Conservation (phyloP, 306 rosid species). For the Argentina anserina region DNA sequence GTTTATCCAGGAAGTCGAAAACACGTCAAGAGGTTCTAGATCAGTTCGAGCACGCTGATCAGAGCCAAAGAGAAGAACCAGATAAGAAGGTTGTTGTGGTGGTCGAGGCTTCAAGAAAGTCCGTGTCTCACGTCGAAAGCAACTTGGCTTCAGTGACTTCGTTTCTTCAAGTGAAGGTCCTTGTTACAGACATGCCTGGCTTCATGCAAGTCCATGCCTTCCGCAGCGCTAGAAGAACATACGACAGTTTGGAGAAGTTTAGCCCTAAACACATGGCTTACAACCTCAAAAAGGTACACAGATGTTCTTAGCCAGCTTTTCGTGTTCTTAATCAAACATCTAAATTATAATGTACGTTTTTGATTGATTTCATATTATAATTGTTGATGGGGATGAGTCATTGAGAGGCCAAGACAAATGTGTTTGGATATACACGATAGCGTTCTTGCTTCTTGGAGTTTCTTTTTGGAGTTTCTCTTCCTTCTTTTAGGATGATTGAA, state of each 20-base stretch:
- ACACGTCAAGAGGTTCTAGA: conserved; percentile 17
- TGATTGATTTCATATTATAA: neutral
- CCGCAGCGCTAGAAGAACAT: conserved; percentile 70
- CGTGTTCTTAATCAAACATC: neutral
- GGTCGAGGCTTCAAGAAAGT: conserved; percentile 53
- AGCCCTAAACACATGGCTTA: conserved; percentile 75
- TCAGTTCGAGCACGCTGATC: conserved; percentile 20
- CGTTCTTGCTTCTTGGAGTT: conserved; percentile 19
- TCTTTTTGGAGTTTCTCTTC: too few species aligned
- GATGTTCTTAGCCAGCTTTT: neutral
- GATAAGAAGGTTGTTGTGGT: conserved; percentile 7
- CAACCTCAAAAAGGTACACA: conserved; percentile 77
- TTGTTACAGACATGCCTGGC: conserved; percentile 86
- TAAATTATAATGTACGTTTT: neutral
- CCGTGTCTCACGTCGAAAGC: conserved; percentile 80
- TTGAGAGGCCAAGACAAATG: neutral
- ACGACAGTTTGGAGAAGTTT: conserved; percentile 74
- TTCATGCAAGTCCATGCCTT: conserved; percentile 94
- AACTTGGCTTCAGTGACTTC: conserved; percentile 55
- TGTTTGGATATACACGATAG: conserved; percentile 10
- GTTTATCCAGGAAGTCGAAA: conserved; percentile 29
- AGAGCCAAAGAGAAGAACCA: neutral
- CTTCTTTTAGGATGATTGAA: conserved; percentile 28
- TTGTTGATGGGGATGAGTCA: neutral
- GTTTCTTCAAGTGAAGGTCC: conserved; percentile 73